Evolutionary conservation across 306 rosid species (phyloP).

Genomic region (Cucurbita ficifolia): DNA sequence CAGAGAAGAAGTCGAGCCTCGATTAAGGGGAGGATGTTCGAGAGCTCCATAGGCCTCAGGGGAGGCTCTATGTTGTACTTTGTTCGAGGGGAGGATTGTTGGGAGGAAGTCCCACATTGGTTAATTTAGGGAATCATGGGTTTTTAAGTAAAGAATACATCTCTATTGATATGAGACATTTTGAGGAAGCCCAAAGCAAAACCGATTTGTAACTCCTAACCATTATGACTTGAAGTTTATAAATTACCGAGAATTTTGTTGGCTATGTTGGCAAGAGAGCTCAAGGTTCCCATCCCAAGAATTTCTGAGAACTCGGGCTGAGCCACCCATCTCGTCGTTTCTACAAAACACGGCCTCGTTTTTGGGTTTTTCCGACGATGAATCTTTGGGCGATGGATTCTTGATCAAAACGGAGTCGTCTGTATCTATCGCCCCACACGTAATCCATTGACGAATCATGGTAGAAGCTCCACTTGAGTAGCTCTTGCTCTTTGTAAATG

Average conservation of each 20-base stretch:
- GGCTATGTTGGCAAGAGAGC: conserved; percentile 14
- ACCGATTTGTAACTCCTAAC: too few species aligned
- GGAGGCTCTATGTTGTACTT: too few species aligned
- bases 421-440: conserved; percentile 40
- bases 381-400: conserved; percentile 8
- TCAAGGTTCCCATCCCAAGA: conserved; percentile 25
- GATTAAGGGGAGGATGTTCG: too few species aligned
- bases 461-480: conserved; percentile 35
- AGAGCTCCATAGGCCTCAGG: too few species aligned
- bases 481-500: conserved; percentile 18
- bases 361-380: background rate
- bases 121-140: too few species aligned
- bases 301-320: conserved; percentile 27
- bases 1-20: too few species aligned
- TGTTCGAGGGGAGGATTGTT: too few species aligned
- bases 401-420: conserved; percentile 28
- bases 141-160: too few species aligned
- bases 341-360: conserved; percentile 14
- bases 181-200: too few species aligned
- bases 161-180: too few species aligned
- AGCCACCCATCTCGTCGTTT: conserved; percentile 31
- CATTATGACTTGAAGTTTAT: too few species aligned
- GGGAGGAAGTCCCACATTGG: too few species aligned
- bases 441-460: conserved; percentile 40
- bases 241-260: conserved; percentile 23